Base-by-base conservation (phyloP, 768 basidiomycete species). In the Fomitopsis serialis region DNA sequence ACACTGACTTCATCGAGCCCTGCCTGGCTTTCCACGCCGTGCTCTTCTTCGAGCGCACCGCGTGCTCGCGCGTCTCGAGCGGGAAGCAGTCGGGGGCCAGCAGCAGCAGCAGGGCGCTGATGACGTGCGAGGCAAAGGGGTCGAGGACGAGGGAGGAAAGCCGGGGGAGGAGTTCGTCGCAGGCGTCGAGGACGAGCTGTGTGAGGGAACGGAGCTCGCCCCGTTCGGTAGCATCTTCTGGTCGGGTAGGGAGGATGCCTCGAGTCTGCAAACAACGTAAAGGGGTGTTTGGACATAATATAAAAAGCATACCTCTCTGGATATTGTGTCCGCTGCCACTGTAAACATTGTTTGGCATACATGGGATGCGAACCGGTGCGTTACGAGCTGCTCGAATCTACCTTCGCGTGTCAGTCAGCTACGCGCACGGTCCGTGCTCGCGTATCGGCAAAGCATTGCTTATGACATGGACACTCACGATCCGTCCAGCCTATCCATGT, bases 321-420 rank as follows among this genome's bases (percentile, higher is more conserved):
- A 72, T 42, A 90, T 69, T 0, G 88, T 88, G 42, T 83, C 77
- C 25, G 62, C 63, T 6, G 82, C 80, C 22, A 91, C 80, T 1
- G 77, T 78, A 58, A 98, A 77, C 58, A 97, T 71, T 1, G 93
- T 98, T 68, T 98, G 93, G 61, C 89, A 89, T 7, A 97, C 95
- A 80, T 98, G 95, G 23, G 94, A 96, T 15, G 88, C 92, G 73
- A 97, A 98, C 25, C 94, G 81, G 63, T 98, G 89, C 63, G 77
- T 82, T 25, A 78, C 72, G 24, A 94, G 74, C 22, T 72, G 63
- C 54, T 81, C 82, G 57, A 83, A 88, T 7, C 90, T 87, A 54
- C 15, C 23, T 1, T 45, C 53, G 52, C 48, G 35, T 6, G 57
- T 54, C 35, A 43, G 34, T 48, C 27, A 52, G 50, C 53, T 45